Percentiles rank a stretch among this genome's conserved stretches.
Evolutionary conservation across 257 asterid species (phyloP).

Genomic region (Plectranthus barbatus): DNA sequence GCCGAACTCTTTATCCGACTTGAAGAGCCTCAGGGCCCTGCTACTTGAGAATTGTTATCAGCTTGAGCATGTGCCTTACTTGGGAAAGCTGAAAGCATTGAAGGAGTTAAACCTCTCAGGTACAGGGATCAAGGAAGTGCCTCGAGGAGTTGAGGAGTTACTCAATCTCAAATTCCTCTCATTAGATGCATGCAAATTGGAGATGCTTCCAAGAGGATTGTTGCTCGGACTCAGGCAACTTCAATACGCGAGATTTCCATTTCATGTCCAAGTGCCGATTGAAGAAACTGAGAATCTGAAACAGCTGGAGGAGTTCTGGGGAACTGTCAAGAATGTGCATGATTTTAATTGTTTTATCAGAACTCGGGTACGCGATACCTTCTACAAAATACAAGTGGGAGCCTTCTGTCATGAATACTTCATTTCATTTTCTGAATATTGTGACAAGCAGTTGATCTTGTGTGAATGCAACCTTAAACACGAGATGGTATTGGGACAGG

Average conservation of each 20-base stretch:
- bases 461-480: not conserved
- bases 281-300: not conserved
- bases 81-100: conserved; percentile 3
- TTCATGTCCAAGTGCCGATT: not conserved
- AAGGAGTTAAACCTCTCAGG: conserved; percentile 7
- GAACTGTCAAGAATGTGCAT: not conserved
- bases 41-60: not conserved
- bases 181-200: not conserved
- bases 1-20: not conserved
- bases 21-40: not conserved
- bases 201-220: not conserved
- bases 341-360: not conserved
- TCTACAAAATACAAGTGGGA: not conserved
- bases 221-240: not conserved
- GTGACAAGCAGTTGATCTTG: not conserved
- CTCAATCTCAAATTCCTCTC: not conserved
- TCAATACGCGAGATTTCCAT: not conserved
- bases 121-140: not conserved
- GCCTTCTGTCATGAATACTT: not conserved
- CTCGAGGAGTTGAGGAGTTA: not conserved
- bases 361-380: not conserved
- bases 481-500: not conserved
- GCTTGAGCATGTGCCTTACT: not conserved
- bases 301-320: conserved; percentile 1
- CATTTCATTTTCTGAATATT: too few relatives aligned